phyloP scores from a whole-genome alignment of 306 rosid species.

The Fragaria vesca region DNA sequence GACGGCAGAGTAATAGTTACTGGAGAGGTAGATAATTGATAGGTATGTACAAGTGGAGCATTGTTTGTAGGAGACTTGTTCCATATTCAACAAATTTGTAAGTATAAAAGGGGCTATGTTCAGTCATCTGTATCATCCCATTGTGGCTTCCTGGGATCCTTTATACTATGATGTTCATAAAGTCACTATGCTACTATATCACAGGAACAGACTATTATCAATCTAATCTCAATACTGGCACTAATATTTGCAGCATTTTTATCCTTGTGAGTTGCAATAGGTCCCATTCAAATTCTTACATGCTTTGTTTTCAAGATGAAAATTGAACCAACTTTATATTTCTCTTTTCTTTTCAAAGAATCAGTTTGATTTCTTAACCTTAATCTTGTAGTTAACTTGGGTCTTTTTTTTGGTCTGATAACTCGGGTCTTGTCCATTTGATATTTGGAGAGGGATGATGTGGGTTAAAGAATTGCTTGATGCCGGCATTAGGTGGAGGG shows the following conservation, averaged over 20 bases:
- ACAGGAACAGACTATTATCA: neutral
- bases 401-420: too few species aligned
- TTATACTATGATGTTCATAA: neutral
- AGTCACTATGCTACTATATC: neutral
- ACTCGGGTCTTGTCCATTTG: too few species aligned
- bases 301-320: too few species aligned
- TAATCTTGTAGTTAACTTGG: neutral
- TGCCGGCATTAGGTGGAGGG: too few species aligned
- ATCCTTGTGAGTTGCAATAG: neutral
- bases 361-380: neutral
- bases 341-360: neutral
- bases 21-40: neutral
- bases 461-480: too few species aligned
- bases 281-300: too few species aligned
- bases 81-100: neutral
- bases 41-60: conserved; percentile 11
- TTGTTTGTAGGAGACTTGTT: neutral
- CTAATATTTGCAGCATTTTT: neutral
- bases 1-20: neutral
- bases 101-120: neutral
- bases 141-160: neutral
- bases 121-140: neutral
- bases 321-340: neutral
- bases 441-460: too few species aligned
- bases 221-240: neutral